phyloP scores from a whole-genome alignment of 768 basidiomycete species.

The Cantharellus anzutake region DNA sequence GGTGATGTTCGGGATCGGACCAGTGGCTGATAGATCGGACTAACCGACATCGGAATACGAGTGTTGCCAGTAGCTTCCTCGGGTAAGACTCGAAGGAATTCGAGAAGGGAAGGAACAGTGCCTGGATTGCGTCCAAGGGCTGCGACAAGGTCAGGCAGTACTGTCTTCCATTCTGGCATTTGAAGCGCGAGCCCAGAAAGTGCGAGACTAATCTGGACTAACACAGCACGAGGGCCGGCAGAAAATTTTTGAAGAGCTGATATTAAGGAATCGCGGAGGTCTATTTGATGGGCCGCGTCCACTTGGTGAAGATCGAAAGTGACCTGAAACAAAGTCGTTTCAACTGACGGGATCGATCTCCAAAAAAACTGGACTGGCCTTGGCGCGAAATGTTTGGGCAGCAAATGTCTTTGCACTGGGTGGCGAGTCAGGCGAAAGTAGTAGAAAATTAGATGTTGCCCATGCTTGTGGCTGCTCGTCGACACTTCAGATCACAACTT shows the following conservation, averaged over 20 bases:
- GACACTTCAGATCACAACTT: neutral
- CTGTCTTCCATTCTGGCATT: slow-evolving; percentile 66
- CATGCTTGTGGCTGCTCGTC: slow-evolving; percentile 77
- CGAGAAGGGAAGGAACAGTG: slow-evolving; percentile 66
- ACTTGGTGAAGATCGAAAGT: slow-evolving; percentile 90
- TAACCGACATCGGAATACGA: slow-evolving; percentile 71
- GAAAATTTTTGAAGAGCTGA: slow-evolving; percentile 49
- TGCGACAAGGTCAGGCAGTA: slow-evolving; percentile 65
- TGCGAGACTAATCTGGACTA: slow-evolving; percentile 79
- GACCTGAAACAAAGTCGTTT: slow-evolving; percentile 35
- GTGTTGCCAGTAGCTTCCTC: slow-evolving; percentile 76
- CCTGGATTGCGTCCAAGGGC: slow-evolving; percentile 67
- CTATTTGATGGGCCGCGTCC: slow-evolving; percentile 43
- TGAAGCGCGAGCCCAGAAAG: slow-evolving; percentile 83
- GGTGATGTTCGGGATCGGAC: neutral
- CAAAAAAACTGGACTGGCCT: slow-evolving; percentile 29
- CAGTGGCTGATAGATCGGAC: slow-evolving; percentile 16
- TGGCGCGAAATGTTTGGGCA: slow-evolving; percentile 88
- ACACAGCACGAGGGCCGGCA: slow-evolving; percentile 60
- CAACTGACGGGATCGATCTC: slow-evolving; percentile 13
- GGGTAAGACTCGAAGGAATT: slow-evolving; percentile 79
- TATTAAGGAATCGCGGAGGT: slow-evolving; percentile 78
- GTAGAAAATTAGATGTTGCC: slow-evolving; percentile 83
- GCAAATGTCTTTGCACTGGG: slow-evolving; percentile 77
- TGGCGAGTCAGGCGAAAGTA: slow-evolving; percentile 62